phyloP scores from a whole-genome alignment of 352 stramenopile species.

The Saprolegnia parasitica region DNA sequence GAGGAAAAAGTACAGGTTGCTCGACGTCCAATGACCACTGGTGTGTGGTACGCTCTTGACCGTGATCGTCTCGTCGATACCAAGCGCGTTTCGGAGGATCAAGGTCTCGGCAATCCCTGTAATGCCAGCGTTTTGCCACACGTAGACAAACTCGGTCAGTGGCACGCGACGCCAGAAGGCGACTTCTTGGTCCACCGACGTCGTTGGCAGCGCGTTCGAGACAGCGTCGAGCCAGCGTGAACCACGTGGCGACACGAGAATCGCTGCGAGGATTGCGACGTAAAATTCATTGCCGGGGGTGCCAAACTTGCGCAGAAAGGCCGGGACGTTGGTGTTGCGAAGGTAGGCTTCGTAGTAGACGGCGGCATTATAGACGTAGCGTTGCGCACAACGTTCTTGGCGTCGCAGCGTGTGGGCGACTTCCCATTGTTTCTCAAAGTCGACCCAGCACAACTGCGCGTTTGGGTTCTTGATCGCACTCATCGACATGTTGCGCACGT shows the following conservation, averaged over 20 bases:
- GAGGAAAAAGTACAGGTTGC: neutral
- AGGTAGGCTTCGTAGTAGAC: slow-evolving; percentile 18
- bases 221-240: neutral
- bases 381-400: neutral
- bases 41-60: neutral
- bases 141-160: neutral
- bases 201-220: neutral
- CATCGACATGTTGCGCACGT: neutral
- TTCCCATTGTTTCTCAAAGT: slow-evolving; percentile 10
- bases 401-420: neutral
- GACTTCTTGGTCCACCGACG: neutral
- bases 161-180: neutral
- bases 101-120: neutral
- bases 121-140: neutral
- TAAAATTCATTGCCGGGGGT: neutral
- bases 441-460: slow-evolving; percentile 21
- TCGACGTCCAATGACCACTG: neutral
- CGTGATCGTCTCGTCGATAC: neutral
- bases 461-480: neutral
- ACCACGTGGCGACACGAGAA: neutral
- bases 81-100: neutral
- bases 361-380: slow-evolving; percentile 3
- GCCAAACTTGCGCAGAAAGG: neutral
- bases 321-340: slow-evolving; percentile 2
- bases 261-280: neutral